These are phyloP conservation scores for Odonthalia washingtoniensis DNA, from an alignment of 31 red algal genomes.

Conservation along the genomic window DNA sequence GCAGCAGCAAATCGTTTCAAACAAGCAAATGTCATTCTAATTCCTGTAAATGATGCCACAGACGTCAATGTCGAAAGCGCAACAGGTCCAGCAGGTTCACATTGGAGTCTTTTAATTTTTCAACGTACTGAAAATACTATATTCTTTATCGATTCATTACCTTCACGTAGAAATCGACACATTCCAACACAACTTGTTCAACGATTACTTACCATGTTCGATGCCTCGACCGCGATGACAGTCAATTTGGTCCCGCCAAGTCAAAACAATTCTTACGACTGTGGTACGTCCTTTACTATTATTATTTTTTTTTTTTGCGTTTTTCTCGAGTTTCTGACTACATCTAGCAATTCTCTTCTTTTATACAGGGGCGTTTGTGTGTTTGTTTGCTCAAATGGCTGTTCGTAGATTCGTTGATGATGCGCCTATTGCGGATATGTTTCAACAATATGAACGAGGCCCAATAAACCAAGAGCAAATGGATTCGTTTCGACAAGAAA, in stretches of 20 bases:
- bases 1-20: slow-evolving; percentile 46
- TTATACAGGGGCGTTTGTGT: slow-evolving; percentile 46
- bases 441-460: background rate
- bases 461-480: slow-evolving; percentile 23
- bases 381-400: slow-evolving; percentile 59
- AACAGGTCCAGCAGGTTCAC: slow-evolving; percentile 32
- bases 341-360: background rate
- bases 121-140: slow-evolving; percentile 19
- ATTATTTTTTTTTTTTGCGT: too few species aligned
- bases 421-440: slow-evolving; percentile 20
- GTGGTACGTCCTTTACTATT: slow-evolving; percentile 42
- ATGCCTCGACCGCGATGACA: slow-evolving; percentile 6
- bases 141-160: slow-evolving; percentile 51
- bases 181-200: slow-evolving; percentile 29
- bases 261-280: slow-evolving; percentile 59
- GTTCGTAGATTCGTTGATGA: slow-evolving; percentile 24
- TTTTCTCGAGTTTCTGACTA: too few species aligned
- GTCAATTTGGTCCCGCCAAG: slow-evolving; percentile 15
- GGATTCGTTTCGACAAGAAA: slow-evolving; percentile 47
- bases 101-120: slow-evolving; percentile 62
- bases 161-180: slow-evolving; percentile 15
- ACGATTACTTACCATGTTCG: slow-evolving; percentile 27
- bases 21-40: slow-evolving; percentile 37
- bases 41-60: slow-evolving; percentile 53
- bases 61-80: slow-evolving; percentile 15